Conservation (phyloP, 805 yeast genomes). For the Nakazawaea molendinolei region DNA sequence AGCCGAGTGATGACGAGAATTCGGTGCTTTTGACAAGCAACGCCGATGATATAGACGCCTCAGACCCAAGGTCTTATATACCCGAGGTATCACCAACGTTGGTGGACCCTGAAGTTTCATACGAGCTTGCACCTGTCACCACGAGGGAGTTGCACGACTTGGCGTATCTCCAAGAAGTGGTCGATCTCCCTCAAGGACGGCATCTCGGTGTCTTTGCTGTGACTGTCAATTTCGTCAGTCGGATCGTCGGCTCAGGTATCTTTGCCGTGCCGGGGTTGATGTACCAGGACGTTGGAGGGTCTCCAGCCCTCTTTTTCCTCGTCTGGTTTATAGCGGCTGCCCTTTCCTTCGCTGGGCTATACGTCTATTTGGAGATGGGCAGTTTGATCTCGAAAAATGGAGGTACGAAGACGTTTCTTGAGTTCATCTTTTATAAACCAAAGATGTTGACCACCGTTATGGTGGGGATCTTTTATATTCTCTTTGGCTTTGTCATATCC, state of each 20-base stretch:
- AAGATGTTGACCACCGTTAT: slow-evolving; percentile 42
- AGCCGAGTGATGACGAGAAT: too few relatives aligned
- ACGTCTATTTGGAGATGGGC: slow-evolving; percentile 63
- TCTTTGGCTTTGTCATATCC: slow-evolving; percentile 45
- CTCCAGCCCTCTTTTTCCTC: slow-evolving; percentile 48
- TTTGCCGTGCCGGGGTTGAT: slow-evolving; percentile 67
- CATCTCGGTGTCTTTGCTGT: slow-evolving; percentile 68
- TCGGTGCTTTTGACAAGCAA: too few relatives aligned
- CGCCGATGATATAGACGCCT: too few relatives aligned
- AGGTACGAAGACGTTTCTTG: slow-evolving; percentile 68
- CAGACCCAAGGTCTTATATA: too few relatives aligned
- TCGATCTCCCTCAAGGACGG: slow-evolving; percentile 58
- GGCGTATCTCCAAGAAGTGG: slow-evolving; percentile 7
- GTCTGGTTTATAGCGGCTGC: slow-evolving; percentile 61
- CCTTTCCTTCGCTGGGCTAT: slow-evolving; percentile 61
- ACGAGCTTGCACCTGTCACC: slow-evolving; percentile 3
- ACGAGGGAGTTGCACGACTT: slow-evolving; percentile 11
- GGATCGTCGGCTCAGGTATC: slow-evolving; percentile 75
- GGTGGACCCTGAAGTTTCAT: slow-evolving; percentile 1
- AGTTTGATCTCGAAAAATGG: slow-evolving; percentile 68
- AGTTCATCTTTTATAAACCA: slow-evolving; percentile 59
- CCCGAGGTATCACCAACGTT: too few relatives aligned
- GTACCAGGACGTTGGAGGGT: slow-evolving; percentile 62
- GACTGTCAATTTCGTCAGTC: slow-evolving; percentile 53
- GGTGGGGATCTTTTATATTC: slow-evolving; percentile 37